Conservation (phyloP, 345 rosid genomes). For the Ceriops zippeliana region DNA sequence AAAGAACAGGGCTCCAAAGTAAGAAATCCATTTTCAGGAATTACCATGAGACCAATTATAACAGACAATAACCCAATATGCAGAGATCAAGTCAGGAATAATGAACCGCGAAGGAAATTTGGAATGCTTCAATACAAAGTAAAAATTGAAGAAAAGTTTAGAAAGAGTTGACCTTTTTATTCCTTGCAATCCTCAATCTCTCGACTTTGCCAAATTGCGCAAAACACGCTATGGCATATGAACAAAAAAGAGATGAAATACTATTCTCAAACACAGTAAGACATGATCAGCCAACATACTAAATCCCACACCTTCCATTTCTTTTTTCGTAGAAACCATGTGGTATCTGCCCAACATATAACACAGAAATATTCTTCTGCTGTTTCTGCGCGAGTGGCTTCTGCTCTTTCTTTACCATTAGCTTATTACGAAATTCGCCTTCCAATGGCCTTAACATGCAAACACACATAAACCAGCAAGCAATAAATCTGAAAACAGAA, state of each 20-base stretch:
- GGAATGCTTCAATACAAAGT: background rate
- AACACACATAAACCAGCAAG: background rate
- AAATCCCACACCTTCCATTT: slow-evolving; percentile 73
- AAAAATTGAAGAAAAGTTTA: background rate
- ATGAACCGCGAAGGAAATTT: too few species aligned
- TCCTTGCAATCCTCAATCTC: slow-evolving; percentile 77
- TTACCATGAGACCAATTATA: too few species aligned
- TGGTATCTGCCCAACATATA: slow-evolving; percentile 85
- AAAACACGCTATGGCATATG: slow-evolving; percentile 53
- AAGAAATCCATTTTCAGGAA: too few species aligned
- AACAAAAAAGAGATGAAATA: too few species aligned
- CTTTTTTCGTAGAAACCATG: slow-evolving; percentile 92
- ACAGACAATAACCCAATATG: too few species aligned
- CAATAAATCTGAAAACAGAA: background rate
- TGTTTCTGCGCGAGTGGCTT: slow-evolving; percentile 5
- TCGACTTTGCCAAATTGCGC: slow-evolving; percentile 75
- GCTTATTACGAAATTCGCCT: slow-evolving; percentile 65
- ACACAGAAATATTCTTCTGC: slow-evolving; percentile 41
- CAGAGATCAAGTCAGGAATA: too few species aligned
- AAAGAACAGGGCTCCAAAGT: too few species aligned
- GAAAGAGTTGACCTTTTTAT: slow-evolving; percentile 53
- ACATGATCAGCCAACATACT: background rate
- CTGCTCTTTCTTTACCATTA: slow-evolving; percentile 33
- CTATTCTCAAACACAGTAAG: background rate
- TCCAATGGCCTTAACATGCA: slow-evolving; percentile 57